A percentile compares a stretch with the other conserved stretches of the same genome.
Conservation (phyloP, 2,329 filamentous ascomycete species). For the Curvularia sp. region DNA sequence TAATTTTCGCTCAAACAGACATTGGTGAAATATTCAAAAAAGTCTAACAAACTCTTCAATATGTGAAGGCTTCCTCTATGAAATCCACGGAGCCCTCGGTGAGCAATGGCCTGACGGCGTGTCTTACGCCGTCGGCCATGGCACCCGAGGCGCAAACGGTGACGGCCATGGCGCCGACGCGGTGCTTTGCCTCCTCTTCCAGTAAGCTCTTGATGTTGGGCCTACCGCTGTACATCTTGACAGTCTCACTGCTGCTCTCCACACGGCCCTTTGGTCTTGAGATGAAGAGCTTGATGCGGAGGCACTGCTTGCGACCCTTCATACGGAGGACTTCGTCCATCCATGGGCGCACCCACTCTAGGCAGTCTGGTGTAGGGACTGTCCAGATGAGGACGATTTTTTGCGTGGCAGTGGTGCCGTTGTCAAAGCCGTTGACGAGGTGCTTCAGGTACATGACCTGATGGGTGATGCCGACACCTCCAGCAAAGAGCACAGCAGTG, state of each 20-base stretch:
- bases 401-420: constrained; percentile 73
- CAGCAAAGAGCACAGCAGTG: constrained; percentile 79
- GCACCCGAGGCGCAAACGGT: constrained; percentile 69
- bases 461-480: constrained; percentile 82
- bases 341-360: constrained; percentile 69
- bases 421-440: constrained; percentile 71
- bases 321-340: constrained; percentile 70
- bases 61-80: constrained; percentile 71
- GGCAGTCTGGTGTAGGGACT: constrained; percentile 72
- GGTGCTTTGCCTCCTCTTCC: constrained; percentile 62
- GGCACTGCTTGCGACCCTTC: constrained; percentile 64
- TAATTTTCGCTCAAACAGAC: background rate
- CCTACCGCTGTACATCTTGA: constrained; percentile 68
- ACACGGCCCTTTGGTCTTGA: constrained; percentile 65
- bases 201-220: constrained; percentile 63
- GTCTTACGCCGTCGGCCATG: constrained; percentile 67
- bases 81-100: constrained; percentile 65
- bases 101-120: constrained; percentile 60
- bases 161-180: constrained; percentile 66
- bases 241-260: constrained; percentile 63
- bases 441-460: constrained; percentile 77
- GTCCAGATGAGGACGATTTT: constrained; percentile 80
- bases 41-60: constrained; percentile 48
- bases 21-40: constrained; percentile 2
- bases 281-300: constrained; percentile 68